Evolutionary conservation across 2,329 filamentous ascomycete species (phyloP), one percentile per base, ranked within the genome.

Genomic region (Penicillium sp.): DNA sequence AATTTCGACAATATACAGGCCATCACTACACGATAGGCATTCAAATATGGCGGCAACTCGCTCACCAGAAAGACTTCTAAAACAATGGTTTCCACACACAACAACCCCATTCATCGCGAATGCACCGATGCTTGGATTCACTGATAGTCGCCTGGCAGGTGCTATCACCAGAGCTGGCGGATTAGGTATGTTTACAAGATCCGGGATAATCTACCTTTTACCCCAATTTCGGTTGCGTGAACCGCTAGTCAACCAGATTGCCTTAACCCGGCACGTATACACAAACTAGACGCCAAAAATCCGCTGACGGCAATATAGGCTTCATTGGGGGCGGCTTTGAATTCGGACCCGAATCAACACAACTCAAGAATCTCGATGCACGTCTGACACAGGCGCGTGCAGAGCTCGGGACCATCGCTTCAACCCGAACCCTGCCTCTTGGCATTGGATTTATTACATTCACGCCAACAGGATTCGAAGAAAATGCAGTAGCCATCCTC

Each of bases 391-490:
- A 65, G 42, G 58, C 61, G 10, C 61, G 65, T 22, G 30, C 56
- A 4, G 42, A 62, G 4, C 57, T 68, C 5, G 57, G 50, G 17
- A 37, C 35, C 4, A 38, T 54, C 2, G 17, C 33, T 10, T 56
- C 63, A 7, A 53, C 26, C 0, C 8, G 40, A 13, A 45, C 75
- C 2, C 73, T 86, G 0, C 84, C 84, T 40, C 76, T 90, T 40
- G 86, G 84, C 61, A 79, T 89, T 3, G 89, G 88, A 58, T 88
- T 91, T 74, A 81, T 90, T 58, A 84, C 86, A 50, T 86, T 85
- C 59, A 75, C 83, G 56, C 65, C 63, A 19, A 8, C 26, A 0
- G 67, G 65, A n/a, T 59, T 67, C 12, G 26, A 58, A 37, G 58
- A 63, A 2, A 73, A 76, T 24, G 78, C 80, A 1, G 72, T 86